Conservation (phyloP, 768 basidiomycete species). For the Leccinum imitatum region DNA sequence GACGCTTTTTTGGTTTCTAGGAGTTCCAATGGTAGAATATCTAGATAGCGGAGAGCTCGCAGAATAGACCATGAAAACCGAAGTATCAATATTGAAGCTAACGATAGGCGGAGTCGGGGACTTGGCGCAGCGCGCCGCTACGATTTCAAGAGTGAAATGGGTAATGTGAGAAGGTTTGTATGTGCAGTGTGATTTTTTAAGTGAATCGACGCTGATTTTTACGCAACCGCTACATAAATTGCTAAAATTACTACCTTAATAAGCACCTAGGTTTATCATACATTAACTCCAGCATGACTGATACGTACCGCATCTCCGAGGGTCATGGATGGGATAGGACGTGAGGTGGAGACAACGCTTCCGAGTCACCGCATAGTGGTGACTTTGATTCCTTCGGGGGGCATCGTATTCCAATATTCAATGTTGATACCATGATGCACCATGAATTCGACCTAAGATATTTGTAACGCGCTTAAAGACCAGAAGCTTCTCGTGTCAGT, state of each 20-base stretch:
- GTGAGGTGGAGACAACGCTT: background rate
- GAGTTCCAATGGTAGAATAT: too few relatives aligned
- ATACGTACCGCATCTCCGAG: background rate
- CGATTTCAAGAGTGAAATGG: too few relatives aligned
- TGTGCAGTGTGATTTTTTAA: background rate
- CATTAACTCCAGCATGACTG: background rate
- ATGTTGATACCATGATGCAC: background rate
- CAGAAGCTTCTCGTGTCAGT: background rate
- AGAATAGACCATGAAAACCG: too few relatives aligned
- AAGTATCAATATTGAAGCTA: too few relatives aligned
- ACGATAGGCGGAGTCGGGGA: too few relatives aligned
- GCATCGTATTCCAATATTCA: background rate
- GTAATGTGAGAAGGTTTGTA: background rate
- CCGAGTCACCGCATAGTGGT: background rate
- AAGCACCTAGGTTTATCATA: background rate
- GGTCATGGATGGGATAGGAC: too few relatives aligned
- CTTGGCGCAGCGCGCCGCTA: too few relatives aligned
- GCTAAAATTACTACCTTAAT: background rate
- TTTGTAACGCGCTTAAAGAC: background rate
- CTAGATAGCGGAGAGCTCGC: too few relatives aligned
- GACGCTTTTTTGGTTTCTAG: too few relatives aligned
- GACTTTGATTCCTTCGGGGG: too few relatives aligned
- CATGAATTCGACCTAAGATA: constrained; percentile 5
- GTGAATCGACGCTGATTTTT: background rate
- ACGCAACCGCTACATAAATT: background rate